Evolutionary conservation across 1,284 basidiomycete species (phyloP).

Genomic region (Ustilago curta): DNA sequence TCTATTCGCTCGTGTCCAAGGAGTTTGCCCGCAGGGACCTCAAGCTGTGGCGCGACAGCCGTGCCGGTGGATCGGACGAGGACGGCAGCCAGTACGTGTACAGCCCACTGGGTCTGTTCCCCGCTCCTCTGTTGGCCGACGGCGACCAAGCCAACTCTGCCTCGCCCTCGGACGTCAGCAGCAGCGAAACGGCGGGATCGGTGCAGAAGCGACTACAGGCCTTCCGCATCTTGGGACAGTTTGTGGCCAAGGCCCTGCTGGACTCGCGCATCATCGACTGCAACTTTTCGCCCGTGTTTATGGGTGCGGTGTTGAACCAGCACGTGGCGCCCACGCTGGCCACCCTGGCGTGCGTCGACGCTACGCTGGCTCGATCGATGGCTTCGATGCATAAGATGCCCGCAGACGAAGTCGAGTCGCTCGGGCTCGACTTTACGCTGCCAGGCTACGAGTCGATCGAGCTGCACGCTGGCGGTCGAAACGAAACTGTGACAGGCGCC

Average conservation of each 20-base stretch:
- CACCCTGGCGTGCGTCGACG: conserved; percentile 80
- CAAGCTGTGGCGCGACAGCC: conserved; percentile 88
- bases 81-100: conserved; percentile 64
- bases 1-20: conserved; percentile 91
- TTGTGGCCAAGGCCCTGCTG: conserved; percentile 96
- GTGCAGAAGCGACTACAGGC: conserved; percentile 74
- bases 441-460: conserved; percentile 91
- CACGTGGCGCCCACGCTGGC: conserved; percentile 84
- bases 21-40: conserved; percentile 89
- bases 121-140: conserved; percentile 74
- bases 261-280: conserved; percentile 98
- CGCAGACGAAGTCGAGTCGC: conserved; percentile 78
- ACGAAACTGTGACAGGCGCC: conserved; percentile 81
- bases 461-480: conserved; percentile 83
- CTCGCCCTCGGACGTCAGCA: conserved; percentile 1
- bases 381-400: conserved; percentile 78
- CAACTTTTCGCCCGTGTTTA: conserved; percentile 90
- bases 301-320: conserved; percentile 86
- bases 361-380: conserved; percentile 85
- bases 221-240: conserved; percentile 91
- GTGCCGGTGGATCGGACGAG: conserved; percentile 71
- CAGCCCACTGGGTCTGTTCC: conserved; percentile 86
- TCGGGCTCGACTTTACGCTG: conserved; percentile 93
- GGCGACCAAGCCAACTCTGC: conserved; percentile 7
- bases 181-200: conserved; percentile 7